A percentile compares a stretch with the other conserved stretches of the same genome.
Evolutionary conservation across 2,329 filamentous ascomycete genomes (phyloP).

Genomic region (Ophiostoma triangulosporum): DNA sequence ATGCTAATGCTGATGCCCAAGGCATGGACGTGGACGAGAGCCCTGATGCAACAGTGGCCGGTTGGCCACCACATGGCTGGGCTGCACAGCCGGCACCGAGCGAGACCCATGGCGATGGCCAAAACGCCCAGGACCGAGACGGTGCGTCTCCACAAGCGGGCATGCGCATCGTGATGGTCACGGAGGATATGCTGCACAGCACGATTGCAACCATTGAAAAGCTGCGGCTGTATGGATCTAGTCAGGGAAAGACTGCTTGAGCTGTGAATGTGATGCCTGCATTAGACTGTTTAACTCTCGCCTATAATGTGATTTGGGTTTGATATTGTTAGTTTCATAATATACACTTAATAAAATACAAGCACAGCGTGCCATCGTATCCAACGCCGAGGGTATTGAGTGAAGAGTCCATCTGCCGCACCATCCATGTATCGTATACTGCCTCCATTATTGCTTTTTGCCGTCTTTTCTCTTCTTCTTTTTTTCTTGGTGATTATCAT

Average conservation of each 20-base stretch:
- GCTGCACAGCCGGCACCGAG: neutral
- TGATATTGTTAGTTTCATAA: too few relatives aligned
- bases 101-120: neutral
- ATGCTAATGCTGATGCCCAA: too few relatives aligned
- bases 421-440: neutral
- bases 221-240: neutral
- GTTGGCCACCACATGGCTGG: neutral
- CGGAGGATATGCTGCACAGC: constrained; percentile 1
- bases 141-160: neutral
- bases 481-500: neutral
- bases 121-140: neutral
- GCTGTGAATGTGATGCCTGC: too few relatives aligned
- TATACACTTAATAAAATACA: neutral
- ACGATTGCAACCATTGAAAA: neutral
- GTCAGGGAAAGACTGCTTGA: neutral
- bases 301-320: too few relatives aligned
- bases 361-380: neutral
- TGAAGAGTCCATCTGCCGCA: constrained; percentile 10
- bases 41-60: neutral
- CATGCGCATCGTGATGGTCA: constrained; percentile 6
- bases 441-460: neutral
- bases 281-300: too few relatives aligned
- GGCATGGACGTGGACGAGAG: neutral
- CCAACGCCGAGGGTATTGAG: constrained; percentile 12
- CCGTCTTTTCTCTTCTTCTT: neutral